These are phyloP conservation scores for Neoboletus subvelutipes DNA, from an alignment of 768 basidiomycete genomes.

Conservation along the genomic window DNA sequence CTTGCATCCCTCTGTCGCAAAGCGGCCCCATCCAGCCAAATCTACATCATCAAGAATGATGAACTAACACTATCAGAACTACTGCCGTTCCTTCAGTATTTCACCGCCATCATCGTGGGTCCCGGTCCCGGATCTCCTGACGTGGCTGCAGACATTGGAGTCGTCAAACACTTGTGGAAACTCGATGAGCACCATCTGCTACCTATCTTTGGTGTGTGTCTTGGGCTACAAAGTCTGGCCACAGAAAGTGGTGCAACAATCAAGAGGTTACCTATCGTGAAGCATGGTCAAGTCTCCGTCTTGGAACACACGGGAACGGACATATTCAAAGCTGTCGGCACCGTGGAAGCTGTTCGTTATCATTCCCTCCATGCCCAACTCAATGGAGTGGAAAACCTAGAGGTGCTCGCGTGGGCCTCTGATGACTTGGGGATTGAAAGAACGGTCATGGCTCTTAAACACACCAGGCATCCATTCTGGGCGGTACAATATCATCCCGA, in stretches of 20 bases:
- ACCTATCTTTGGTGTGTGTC: slow-evolving; percentile 81
- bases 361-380: slow-evolving; percentile 74
- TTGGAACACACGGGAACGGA: slow-evolving; percentile 58
- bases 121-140: slow-evolving; percentile 82
- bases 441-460: slow-evolving; percentile 74
- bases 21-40: slow-evolving; percentile 57
- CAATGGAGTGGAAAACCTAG: slow-evolving; percentile 45
- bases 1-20: slow-evolving; percentile 69
- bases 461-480: slow-evolving; percentile 70
- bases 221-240: slow-evolving; percentile 77
- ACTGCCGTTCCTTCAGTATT: slow-evolving; percentile 52
- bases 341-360: slow-evolving; percentile 68
- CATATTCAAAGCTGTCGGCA: slow-evolving; percentile 57
- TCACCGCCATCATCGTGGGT: slow-evolving; percentile 71
- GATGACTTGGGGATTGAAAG: slow-evolving; percentile 65
- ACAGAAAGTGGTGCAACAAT: slow-evolving; percentile 62
- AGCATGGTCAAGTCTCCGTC: slow-evolving; percentile 72
- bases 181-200: slow-evolving; percentile 49
- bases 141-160: slow-evolving; percentile 58
- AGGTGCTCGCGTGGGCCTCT: slow-evolving; percentile 70
- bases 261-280: slow-evolving; percentile 63
- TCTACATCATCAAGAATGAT: slow-evolving; percentile 78
- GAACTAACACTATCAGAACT: slow-evolving; percentile 50
- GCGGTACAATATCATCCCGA: slow-evolving; percentile 91
- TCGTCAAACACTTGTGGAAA: slow-evolving; percentile 72